phyloP scores from a whole-genome alignment of 805 yeast species.

The Saturnispora zaruensis region DNA sequence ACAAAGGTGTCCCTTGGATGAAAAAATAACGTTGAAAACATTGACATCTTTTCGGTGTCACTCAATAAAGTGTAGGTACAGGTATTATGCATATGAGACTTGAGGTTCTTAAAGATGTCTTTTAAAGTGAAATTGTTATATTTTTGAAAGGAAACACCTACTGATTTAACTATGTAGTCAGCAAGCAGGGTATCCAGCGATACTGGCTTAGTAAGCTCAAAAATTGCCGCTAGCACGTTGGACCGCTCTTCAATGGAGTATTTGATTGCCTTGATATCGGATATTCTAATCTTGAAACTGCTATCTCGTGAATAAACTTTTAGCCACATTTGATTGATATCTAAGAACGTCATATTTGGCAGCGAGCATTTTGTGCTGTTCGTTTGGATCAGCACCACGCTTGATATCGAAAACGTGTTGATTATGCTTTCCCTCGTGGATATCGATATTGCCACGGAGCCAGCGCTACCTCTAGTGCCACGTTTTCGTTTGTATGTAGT shows the following conservation, averaged over 20 bases:
- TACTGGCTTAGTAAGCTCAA: background rate
- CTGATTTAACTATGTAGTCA: background rate
- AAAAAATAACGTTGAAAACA: background rate
- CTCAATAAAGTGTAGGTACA: background rate
- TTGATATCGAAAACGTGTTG: background rate
- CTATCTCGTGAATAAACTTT: background rate
- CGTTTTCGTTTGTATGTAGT: background rate
- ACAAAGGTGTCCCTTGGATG: background rate
- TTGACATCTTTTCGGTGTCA: background rate
- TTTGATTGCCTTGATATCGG: background rate
- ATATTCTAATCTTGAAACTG: background rate
- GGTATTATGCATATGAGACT: background rate
- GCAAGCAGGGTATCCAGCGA: background rate
- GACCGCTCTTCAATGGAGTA: background rate
- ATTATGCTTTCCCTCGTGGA: background rate
- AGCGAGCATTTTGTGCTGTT: background rate
- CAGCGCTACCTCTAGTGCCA: background rate
- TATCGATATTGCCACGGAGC: background rate
- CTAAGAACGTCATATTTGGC: background rate
- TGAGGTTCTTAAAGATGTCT: background rate
- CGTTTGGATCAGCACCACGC: background rate
- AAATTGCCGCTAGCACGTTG: background rate
- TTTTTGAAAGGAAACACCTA: background rate
- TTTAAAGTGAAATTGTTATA: background rate
- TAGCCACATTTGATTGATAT: background rate